These are phyloP conservation scores for Colletotrichum noveboracense DNA, from an alignment of 2,329 filamentous ascomycete species.

Conservation along the genomic window DNA sequence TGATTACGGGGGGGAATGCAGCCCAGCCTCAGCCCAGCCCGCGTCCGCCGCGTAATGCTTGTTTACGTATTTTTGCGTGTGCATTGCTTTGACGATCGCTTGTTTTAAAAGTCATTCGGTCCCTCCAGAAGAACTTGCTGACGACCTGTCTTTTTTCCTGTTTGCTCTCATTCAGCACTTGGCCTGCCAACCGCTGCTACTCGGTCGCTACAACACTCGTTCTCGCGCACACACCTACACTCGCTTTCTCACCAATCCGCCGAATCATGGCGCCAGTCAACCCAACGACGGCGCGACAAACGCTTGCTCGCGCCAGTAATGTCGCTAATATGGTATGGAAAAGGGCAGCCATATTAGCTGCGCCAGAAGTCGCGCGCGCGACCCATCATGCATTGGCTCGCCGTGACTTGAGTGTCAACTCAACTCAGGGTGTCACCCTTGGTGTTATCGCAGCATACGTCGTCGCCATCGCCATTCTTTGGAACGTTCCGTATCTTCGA, in stretches of 20 bases:
- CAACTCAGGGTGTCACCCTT: slow-evolving; percentile 73
- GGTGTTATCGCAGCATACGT: slow-evolving; percentile 75
- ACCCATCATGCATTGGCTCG: slow-evolving; percentile 38
- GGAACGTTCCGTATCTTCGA: slow-evolving; percentile 80
- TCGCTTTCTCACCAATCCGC: not conserved
- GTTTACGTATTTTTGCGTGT: slow-evolving; percentile 4
- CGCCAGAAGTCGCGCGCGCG: slow-evolving; percentile 6
- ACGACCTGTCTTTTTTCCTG: not conserved
- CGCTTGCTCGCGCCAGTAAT: slow-evolving; percentile 1
- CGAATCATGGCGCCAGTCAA: slow-evolving; percentile 10
- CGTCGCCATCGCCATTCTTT: slow-evolving; percentile 73
- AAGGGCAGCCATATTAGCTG: not conserved
- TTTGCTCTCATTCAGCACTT: not conserved
- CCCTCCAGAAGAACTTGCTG: not conserved
- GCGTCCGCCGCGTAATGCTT: slow-evolving; percentile 17
- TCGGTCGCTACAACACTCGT: not conserved
- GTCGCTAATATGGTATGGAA: not conserved
- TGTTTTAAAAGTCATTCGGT: not conserved
- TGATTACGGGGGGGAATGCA: slow-evolving; percentile 10
- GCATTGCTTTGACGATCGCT: not conserved
- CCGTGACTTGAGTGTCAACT: slow-evolving; percentile 64
- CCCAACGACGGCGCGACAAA: slow-evolving; percentile 12
- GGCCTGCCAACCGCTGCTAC: not conserved
- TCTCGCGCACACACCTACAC: not conserved
- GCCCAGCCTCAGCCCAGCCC: slow-evolving; percentile 20